These are phyloP conservation scores for Eimeria falciformis DNA, from an alignment of 169 alveolate genomes.

Conservation along the genomic window DNA sequence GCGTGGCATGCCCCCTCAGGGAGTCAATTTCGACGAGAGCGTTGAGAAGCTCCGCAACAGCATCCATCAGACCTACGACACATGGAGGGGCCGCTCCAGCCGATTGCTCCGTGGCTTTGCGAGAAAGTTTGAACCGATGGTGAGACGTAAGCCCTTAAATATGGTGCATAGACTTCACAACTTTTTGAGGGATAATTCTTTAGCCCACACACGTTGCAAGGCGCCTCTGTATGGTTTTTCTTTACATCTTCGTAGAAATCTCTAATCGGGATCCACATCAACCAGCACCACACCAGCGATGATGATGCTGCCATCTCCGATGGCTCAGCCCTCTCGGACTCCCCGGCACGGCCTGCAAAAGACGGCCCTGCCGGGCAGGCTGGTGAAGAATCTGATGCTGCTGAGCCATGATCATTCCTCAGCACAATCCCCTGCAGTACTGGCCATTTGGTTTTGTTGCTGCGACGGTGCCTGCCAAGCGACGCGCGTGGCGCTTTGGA, in stretches of 20 bases:
- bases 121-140: conserved; percentile 86
- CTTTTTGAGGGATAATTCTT: too few relatives aligned
- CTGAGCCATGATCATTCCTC: conserved; percentile 10
- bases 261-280: conserved; percentile 51
- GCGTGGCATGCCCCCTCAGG: conserved; percentile 40
- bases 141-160: neutral
- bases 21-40: conserved; percentile 83
- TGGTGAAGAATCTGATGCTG: conserved; percentile 58
- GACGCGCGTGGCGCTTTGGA: neutral
- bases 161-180: too few relatives aligned
- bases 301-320: conserved; percentile 69
- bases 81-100: conserved; percentile 83
- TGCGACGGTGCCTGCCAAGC: neutral
- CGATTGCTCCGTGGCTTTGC: conserved; percentile 84
- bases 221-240: too few relatives aligned
- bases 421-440: neutral
- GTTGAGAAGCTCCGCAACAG: conserved; percentile 84
- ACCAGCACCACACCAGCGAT: conserved; percentile 67
- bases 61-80: conserved; percentile 82
- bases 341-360: conserved; percentile 59
- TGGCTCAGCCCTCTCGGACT: conserved; percentile 69
- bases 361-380: conserved; percentile 43
- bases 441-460: neutral
- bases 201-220: too few relatives aligned
- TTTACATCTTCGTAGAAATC: conserved; percentile 25